These are phyloP conservation scores for Flaveria sonorensis DNA, from an alignment of 129 eudicot species.

Conservation along the genomic window DNA sequence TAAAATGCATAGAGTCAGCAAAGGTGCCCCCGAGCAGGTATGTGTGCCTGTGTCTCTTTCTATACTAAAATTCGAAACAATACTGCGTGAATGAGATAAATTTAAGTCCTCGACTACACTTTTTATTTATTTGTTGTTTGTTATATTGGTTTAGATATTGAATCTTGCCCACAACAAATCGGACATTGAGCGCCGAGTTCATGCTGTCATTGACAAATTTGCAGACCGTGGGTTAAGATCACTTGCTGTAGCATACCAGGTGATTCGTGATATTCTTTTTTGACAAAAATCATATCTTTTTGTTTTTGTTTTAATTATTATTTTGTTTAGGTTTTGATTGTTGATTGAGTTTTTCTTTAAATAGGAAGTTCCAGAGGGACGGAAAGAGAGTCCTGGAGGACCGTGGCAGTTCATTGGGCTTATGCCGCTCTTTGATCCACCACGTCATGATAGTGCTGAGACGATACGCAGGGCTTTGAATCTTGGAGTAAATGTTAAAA, in stretches of 20 bases:
- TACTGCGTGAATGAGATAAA: too few relatives aligned
- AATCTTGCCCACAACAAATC: conserved; percentile 93
- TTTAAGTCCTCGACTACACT: too few relatives aligned
- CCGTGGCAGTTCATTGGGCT: conserved; percentile 99
- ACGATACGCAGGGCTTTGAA: conserved; percentile 93
- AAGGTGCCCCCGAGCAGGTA: conserved; percentile 99
- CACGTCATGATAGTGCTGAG: conserved; percentile 98
- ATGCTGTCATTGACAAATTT: conserved; percentile 87
- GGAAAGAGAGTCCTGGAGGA: conserved; percentile 94
- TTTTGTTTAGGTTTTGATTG: not conserved
- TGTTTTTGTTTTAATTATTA: not conserved
- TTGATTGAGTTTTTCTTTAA: conserved; percentile 1
- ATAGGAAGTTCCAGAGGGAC: conserved; percentile 97
- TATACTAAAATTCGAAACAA: not conserved
- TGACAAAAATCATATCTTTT: not conserved
- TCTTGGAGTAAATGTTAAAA: conserved; percentile 96
- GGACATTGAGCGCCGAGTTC: conserved; percentile 93
- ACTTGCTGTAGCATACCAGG: conserved; percentile 97
- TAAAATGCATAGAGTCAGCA: conserved; percentile 93
- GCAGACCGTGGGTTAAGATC: conserved; percentile 98
- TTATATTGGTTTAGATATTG: conserved; percentile 54
- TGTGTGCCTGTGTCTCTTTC: conserved; percentile 23
- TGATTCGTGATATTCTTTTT: conserved; percentile 7
- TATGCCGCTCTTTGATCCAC: conserved; percentile 97
- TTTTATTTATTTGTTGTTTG: not conserved